Evolutionary conservation across 441 rosid species (phyloP).

Genomic region (Euphorbia schlechtendalii): DNA sequence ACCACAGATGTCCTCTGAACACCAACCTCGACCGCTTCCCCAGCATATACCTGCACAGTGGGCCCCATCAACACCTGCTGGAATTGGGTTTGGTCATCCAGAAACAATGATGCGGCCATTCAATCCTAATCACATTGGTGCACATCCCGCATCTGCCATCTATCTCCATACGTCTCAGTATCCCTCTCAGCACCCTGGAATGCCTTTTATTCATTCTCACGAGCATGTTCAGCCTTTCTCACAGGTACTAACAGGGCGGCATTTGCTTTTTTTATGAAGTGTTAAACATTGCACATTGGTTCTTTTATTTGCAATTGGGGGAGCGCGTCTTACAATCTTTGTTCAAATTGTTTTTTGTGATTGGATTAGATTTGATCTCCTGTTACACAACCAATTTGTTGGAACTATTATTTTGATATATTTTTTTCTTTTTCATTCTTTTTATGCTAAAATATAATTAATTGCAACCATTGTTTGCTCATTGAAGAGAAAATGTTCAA

Average conservation of each 20-base stretch:
- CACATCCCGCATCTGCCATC: conserved; percentile 43
- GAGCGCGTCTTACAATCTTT: not conserved
- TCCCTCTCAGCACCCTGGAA: conserved; percentile 69
- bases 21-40: conserved; percentile 45
- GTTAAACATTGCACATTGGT: not conserved
- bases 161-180: conserved; percentile 63
- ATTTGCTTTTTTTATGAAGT: not conserved
- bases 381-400: too few species aligned
- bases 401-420: not conserved
- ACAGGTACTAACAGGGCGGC: conserved; percentile 42
- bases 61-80: conserved; percentile 47
- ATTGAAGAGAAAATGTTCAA: not conserved
- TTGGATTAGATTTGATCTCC: not conserved
- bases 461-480: not conserved
- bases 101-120: conserved; percentile 59
- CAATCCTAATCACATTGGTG: conserved; percentile 53
- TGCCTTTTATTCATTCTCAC: conserved; percentile 52
- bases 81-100: conserved; percentile 71
- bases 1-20: conserved; percentile 59
- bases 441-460: not conserved
- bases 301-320: not conserved
- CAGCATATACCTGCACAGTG: conserved; percentile 58
- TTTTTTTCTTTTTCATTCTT: too few species aligned
- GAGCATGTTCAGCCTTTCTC: conserved; percentile 60
- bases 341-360: not conserved